Percentiles rank a stretch among this genome's conserved stretches.
Conservation (phyloP, 164 flowering plant species). For the Chimonanthus salicifolius region DNA sequence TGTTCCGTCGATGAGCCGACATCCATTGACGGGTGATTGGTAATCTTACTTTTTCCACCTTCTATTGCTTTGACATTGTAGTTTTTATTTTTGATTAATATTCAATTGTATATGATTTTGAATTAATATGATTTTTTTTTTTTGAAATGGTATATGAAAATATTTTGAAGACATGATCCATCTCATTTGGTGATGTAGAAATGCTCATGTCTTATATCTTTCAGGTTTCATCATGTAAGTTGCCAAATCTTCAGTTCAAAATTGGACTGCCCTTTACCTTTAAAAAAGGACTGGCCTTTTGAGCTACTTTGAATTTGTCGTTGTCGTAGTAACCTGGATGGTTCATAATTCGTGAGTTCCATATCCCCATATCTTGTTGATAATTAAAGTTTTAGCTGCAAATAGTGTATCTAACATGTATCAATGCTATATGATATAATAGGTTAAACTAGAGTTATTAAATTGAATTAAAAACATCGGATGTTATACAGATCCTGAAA, state of each 20-base stretch:
- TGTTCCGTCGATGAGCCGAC: conserved; percentile 96
- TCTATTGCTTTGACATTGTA: neutral
- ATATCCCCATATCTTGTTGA: neutral
- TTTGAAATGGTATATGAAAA: neutral
- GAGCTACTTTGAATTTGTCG: neutral
- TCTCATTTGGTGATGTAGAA: neutral
- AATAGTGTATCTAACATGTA: neutral
- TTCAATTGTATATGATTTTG: too few species aligned
- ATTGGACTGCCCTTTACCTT: too few species aligned
- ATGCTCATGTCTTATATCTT: neutral
- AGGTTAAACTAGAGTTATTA: neutral
- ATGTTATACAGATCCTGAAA: neutral
- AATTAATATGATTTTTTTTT: too few species aligned
- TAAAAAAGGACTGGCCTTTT: neutral
- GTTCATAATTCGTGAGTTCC: neutral
- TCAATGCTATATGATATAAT: neutral
- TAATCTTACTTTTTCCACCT: conserved; percentile 23
- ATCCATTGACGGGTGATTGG: conserved; percentile 96
- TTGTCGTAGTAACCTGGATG: neutral
- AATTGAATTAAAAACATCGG: neutral
- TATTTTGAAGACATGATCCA: neutral
- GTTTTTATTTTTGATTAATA: neutral
- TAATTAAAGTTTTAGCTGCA: neutral
- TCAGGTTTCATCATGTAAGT: neutral
- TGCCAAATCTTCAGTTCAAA: neutral